Percentiles rank a stretch among this genome's conserved stretches.
Evolutionary conservation across 306 rosid genomes (phyloP).

Genomic region (Macrotyloma uniflorum): DNA sequence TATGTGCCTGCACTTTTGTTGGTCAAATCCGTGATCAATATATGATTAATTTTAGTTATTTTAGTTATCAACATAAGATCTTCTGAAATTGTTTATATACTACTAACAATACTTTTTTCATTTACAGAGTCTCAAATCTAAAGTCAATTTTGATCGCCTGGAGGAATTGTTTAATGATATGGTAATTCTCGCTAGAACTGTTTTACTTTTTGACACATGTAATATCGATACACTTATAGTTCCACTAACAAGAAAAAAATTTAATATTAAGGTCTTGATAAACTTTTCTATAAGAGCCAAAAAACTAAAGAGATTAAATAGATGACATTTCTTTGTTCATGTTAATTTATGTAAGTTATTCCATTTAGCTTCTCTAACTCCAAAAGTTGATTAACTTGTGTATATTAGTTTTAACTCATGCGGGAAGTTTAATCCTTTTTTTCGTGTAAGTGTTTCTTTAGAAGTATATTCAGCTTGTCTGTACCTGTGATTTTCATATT

Average conservation of each 20-base stretch:
- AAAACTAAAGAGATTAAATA: background rate
- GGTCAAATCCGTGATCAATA: background rate
- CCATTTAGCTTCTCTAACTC: too few species aligned
- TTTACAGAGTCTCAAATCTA: conserved; percentile 65
- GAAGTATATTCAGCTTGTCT: background rate
- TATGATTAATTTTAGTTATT: conserved; percentile 16
- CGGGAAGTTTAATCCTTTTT: background rate
- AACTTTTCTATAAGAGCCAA: background rate
- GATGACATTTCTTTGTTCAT: background rate
- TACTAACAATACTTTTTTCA: conserved; percentile 21
- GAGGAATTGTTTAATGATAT: conserved; percentile 49
- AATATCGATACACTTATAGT: background rate
- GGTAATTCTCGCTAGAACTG: conserved; percentile 45
- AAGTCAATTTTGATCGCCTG: conserved; percentile 66
- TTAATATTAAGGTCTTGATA: background rate
- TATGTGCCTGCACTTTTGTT: background rate
- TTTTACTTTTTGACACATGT: conserved; percentile 5
- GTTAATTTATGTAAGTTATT: background rate
- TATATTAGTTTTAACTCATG: background rate
- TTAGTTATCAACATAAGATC: background rate
- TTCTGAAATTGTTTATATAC: conserved; percentile 18
- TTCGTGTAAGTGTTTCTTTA: background rate
- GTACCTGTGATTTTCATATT: background rate
- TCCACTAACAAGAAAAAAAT: background rate
- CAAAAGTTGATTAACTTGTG: background rate